Percentiles rank a stretch among this genome's conserved stretches.
Conservation (phyloP, 192 early-diverging fungal genomes). For the Paraglomus brasilianum region DNA sequence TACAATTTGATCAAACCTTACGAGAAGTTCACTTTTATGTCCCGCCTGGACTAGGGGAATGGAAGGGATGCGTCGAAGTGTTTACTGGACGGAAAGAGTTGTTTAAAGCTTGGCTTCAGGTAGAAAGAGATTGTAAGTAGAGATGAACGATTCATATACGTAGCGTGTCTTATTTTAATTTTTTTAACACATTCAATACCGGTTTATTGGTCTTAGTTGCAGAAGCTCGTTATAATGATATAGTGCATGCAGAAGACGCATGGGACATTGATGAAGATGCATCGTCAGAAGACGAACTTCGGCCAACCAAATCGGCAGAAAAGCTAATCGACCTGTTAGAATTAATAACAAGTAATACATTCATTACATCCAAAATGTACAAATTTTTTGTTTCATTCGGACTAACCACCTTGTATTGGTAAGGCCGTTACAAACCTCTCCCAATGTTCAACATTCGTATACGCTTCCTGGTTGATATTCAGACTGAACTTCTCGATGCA, state of each 20-base stretch:
- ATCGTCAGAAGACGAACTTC: slow-evolving; percentile 50
- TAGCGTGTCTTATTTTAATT: not conserved
- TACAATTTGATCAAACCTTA: slow-evolving; percentile 67
- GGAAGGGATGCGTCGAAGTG: slow-evolving; percentile 45
- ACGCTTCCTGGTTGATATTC: slow-evolving; percentile 59
- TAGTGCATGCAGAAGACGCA: slow-evolving; percentile 55
- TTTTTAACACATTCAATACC: not conserved
- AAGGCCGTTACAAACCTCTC: slow-evolving; percentile 58
- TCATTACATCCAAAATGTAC: not conserved
- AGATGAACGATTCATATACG: not conserved
- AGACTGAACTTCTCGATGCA: slow-evolving; percentile 58
- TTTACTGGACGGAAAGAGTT: slow-evolving; percentile 56
- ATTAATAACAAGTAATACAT: slow-evolving; percentile 54
- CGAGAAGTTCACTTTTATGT: slow-evolving; percentile 59
- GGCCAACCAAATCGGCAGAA: slow-evolving; percentile 61
- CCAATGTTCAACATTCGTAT: slow-evolving; percentile 58
- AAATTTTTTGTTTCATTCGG: not conserved
- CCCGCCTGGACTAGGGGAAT: slow-evolving; percentile 42
- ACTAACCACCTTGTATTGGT: not conserved
- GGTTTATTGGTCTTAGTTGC: slow-evolving; percentile 39
- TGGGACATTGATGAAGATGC: slow-evolving; percentile 62
- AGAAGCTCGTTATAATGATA: slow-evolving; percentile 60
- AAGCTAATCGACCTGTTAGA: slow-evolving; percentile 61
- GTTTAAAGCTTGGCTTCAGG: slow-evolving; percentile 69
- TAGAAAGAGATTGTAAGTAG: slow-evolving; percentile 60